These are phyloP conservation scores for Luzula sylvatica DNA, from an alignment of 176 grass and related monocot genomes.

Conservation along the genomic window DNA sequence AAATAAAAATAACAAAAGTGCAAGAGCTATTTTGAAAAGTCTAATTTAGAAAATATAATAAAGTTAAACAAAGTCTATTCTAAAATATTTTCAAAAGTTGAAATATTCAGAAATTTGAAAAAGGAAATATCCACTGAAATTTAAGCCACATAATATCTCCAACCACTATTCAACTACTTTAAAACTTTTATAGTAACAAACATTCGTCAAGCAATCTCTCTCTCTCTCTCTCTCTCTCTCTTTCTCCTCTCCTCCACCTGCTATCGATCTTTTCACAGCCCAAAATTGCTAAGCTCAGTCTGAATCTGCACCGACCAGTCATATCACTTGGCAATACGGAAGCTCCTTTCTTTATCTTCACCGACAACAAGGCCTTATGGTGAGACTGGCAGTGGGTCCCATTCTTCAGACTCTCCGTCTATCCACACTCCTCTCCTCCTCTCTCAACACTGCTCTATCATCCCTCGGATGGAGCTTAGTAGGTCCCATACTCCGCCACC, in stretches of 20 bases:
- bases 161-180: no score
- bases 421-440: conserved; percentile 33
- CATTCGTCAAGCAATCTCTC: background rate
- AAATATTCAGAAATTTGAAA: background rate
- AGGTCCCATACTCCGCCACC: conserved; percentile 4
- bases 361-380: background rate
- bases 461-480: conserved; percentile 27
- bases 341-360: background rate
- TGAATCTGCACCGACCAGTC: background rate
- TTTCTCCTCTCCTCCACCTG: background rate
- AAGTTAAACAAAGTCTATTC: no score
- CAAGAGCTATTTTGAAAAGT: no score
- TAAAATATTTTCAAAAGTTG: no score
- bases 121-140: background rate
- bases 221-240: background rate
- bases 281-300: conserved; percentile 4
- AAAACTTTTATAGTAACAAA: no score
- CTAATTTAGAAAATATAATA: no score
- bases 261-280: no score
- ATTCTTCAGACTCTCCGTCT: conserved; percentile 34
- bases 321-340: no score
- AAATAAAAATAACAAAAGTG: no score
- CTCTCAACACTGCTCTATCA: conserved; percentile 39
- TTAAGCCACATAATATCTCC: no score
- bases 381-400: conserved; percentile 18